Base-by-base conservation (phyloP, 1,284 basidiomycete species). In the Microbotryum saponariae region DNA sequence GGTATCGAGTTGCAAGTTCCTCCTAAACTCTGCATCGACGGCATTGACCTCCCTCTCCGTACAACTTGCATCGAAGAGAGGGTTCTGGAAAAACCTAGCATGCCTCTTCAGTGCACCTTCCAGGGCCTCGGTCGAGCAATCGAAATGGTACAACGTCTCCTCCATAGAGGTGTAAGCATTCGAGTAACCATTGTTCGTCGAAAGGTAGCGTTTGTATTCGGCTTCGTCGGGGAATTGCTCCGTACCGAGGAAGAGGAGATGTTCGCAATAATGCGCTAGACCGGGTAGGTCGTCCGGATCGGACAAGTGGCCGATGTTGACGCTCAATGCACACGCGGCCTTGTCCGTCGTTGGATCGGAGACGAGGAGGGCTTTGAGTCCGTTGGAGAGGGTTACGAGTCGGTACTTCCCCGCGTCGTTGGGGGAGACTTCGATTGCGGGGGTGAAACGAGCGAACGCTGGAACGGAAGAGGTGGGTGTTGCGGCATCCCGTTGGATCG, bases 1-100 rank as follows among this genome's bases (percentile, higher is more conserved):
- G 53, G 37, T 23, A 27, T 97, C 94, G 18, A 81, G 80, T 76
- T 96, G 92, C 53, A 91, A 82, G 74, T 98, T 98, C 80, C 97
- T 96, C 79, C 92, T 91, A 80, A 97, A 88, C 75, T 99, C 96
- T 2, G 91, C 96, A 75, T 98, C 88, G 50, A 99, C 94, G 1
- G 96, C 96, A 68, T 92, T 92, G 69, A 97, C 83, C 77, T 99
- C 96, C 52, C 96, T 84, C 58, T 88, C 84, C 0, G 94, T 94
- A 74, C 94, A 94, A 18, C 89, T 90, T 0, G 88, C 83, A 5
- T 63, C 60, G 74, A 99, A 98, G 53, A 97, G 82, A 0, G 96
- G 96, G 45, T 85, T 88, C 68, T 88, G 86, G 77, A 99, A 98
- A 80, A 98, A 97, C 1, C 85, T 86, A 0, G 93, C 82, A 74